Base-by-base conservation (phyloP, 352 stramenopile genomes). In the Peronospora tabacina region DNA sequence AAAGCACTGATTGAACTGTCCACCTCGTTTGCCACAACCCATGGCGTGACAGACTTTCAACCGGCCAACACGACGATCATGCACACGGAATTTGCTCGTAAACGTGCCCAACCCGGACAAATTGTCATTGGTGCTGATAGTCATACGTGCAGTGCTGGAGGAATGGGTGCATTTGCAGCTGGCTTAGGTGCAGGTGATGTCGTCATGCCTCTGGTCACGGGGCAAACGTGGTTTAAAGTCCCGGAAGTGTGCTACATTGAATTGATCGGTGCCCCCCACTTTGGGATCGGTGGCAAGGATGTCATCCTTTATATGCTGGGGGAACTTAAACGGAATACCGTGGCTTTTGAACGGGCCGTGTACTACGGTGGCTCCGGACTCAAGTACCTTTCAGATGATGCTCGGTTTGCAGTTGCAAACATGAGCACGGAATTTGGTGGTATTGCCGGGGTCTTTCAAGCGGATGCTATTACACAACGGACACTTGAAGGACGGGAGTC, bases 1-100 rank as follows among this genome's bases (percentile, higher is more conserved):
- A 69, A 92, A 63, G 88, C 88, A 76, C 87, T 92, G 74, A 92
- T 92, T 65, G 85, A 92, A 65, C 75, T 75, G 35, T 87, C 72
- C 20, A 72, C 72, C 54, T 73, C 90, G 58, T 92, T 92, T 49
- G 81, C 81, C 37, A 83, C 90, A 59, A 76, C 78, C 34, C 42
- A 81, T n/a, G 33, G 33, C 26, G 56, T 92, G 32, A 86, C 77
- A 40, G 86, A 92, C 65, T 92, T 86, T 64, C 77, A 90, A 63
- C 75, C 75, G 15, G 76, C 81, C 32, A 92, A 92, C 70, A 90
- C 78, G 0, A 92, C 81, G 17, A 92, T 92, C 52, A 51, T 92
- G 43, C 81, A 92, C 76, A 92, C 81, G 0, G 81, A 92, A 61
- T 92, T 92, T 59, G 88, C 87, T 58, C 81, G 81, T 55, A 77